Evolutionary conservation across 2,329 filamentous ascomycete genomes (phyloP).

Genomic region (Didymella pinodella): DNA sequence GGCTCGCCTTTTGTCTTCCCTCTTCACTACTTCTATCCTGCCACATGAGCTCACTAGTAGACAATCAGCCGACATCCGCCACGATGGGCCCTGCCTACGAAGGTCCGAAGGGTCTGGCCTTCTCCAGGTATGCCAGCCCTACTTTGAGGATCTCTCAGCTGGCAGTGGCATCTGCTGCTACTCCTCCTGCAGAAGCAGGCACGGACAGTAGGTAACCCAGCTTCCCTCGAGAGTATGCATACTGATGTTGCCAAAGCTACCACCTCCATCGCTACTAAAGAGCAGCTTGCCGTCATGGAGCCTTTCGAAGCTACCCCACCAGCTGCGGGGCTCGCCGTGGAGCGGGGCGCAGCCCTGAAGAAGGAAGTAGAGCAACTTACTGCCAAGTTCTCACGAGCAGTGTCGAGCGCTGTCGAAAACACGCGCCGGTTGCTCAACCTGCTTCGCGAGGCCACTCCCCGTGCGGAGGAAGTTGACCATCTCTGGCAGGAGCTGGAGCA

Average conservation of each 20-base stretch:
- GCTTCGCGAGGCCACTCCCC: conserved; percentile 31
- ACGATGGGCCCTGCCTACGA: conserved; percentile 4
- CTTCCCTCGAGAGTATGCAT: background rate
- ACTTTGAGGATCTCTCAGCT: conserved; percentile 13
- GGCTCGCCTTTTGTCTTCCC: background rate
- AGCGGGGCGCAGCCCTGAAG: conserved; percentile 29
- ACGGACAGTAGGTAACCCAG: background rate
- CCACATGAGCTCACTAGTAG: background rate
- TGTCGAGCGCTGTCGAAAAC: conserved; percentile 29
- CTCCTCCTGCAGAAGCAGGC: background rate
- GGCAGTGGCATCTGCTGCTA: conserved; percentile 13
- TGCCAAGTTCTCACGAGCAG: conserved; percentile 25
- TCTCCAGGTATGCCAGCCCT: conserved; percentile 33
- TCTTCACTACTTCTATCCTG: background rate
- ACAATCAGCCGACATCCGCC: background rate
- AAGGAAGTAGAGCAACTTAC: conserved; percentile 35
- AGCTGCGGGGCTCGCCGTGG: conserved; percentile 35
- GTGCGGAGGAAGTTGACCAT: conserved; percentile 26
- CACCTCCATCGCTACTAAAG: conserved; percentile 34
- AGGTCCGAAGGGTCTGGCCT: conserved; percentile 25
- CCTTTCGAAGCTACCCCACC: background rate
- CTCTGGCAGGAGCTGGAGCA: conserved; percentile 41
- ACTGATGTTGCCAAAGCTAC: background rate
- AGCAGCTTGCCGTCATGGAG: conserved; percentile 34
- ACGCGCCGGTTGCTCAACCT: conserved; percentile 35